Conservation (phyloP, 805 yeast species). For the Lipomyces orientalis region DNA sequence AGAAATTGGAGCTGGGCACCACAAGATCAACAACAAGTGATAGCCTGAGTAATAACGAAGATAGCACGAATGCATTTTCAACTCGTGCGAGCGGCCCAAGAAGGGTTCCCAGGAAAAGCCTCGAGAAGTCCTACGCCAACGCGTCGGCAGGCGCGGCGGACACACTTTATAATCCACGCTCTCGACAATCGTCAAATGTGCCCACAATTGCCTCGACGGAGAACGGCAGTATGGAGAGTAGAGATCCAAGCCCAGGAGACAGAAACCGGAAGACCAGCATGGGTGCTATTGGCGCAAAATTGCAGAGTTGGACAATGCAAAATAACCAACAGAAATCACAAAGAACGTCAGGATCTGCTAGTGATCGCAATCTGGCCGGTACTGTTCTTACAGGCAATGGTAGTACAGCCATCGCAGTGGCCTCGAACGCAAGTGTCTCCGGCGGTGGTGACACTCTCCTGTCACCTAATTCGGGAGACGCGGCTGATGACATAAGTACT, state of each 20-base stretch:
- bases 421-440: neutral
- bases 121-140: neutral
- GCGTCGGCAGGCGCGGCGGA: neutral
- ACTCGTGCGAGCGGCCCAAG: neutral
- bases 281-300: neutral
- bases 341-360: neutral
- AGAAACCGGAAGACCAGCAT: neutral
- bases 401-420: neutral
- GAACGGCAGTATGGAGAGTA: neutral
- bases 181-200: neutral
- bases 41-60: neutral
- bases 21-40: neutral
- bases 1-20: neutral
- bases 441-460: neutral
- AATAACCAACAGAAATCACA: neutral
- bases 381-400: neutral
- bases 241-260: neutral
- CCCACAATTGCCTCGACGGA: neutral
- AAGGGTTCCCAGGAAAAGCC: neutral
- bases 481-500: conserved; percentile 3
- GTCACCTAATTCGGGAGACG: neutral
- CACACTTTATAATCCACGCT: neutral
- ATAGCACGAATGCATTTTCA: neutral
- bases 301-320: conserved; percentile 1
- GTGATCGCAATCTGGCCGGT: neutral